Evolutionary conservation across 495 filamentous ascomycete genomes (phyloP), one percentile per base, ranked within the genome.

Genomic region (Friedmanniomyces simplex): DNA sequence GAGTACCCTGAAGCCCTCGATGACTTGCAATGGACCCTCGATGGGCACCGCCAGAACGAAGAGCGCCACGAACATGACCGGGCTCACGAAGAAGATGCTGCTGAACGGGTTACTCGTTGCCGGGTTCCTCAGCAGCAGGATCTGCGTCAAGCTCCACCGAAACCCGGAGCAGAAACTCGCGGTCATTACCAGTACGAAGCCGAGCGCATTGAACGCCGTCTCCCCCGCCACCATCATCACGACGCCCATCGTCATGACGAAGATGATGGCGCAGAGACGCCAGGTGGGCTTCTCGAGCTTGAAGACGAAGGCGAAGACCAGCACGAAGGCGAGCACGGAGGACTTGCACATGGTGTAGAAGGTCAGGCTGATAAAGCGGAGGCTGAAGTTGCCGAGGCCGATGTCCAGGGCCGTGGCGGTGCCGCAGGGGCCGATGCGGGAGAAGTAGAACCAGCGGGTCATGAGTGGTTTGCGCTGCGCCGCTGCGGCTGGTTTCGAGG

Each of bases 341-440:
- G 93, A 97, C 82, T 99, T 99, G 72, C 93, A 97, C 94, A 99
- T 99, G 88, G 87, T 99, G 67, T 95, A 93, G 66, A 99, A 99
- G 5, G 94, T 95, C 54, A 99, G 82, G 52, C 87, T 87, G 60
- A 99, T 97, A 71, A 94, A 96, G 66, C 89, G 89, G 61, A 99
- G 73, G 39, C 87, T 93, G 73, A 89, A 95, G 67, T 99, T 99
- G 47, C 94, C 94, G 52, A 99, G 72, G 14, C 94, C 94, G 65
- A 99, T 95, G 69, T 99, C 94, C 47, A 99, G 80, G 6, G 91
- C 93, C 1, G 94, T 99, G 0, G 93, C 91, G 26, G 85, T 76
- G 58, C 91, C 94, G 70, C 94, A 99, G 4, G 94, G 94, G 2
- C 86, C 89, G 63, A 99, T 86, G 52, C 94, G 82, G 22, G 89